Evolutionary conservation across 2,329 filamentous ascomycete species (phyloP), one percentile per base, ranked within the genome.

Genomic region (Diaporthe caulivora): DNA sequence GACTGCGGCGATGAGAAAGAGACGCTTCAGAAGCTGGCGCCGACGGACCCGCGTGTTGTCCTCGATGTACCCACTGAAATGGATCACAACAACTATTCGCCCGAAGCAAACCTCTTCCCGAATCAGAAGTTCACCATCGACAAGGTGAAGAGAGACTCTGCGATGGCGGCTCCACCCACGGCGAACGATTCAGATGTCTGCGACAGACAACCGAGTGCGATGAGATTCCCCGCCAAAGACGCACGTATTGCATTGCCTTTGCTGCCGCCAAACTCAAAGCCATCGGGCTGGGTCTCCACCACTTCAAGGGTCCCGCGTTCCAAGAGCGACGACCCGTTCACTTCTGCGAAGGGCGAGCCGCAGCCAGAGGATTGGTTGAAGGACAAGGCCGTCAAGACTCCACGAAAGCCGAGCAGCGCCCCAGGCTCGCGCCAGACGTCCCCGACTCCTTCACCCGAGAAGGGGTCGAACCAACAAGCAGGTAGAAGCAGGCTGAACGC

Each of bases 401-500:
- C 73, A 3, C 64, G 58, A 47, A 74, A 60, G 54, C 44, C 54
- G n/a, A 29, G 37, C 8, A 51, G 47, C 24, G 49, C 37, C 53
- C 40, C 55, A 53, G 37, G 31, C 21, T 65, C 47, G 26, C 40
- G 55, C 37, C 40, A 62, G 21, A 53, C 69, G 2, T 71, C 74
- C 3, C 72, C 74, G 2, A 72, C 55, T 13, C 67, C 72, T 2
- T 74, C 74, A 4, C 68, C 72, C 7, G 42, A 65, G 26, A 74
- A 68, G 49, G 44, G 49, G 44, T 1, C n/a, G 3, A 34, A 40
- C 17, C 51, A 6, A 70, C 70, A n/a, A 58, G 55, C 34, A 24
- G 18, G 31, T 37, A 73, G 29, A n/a, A 42, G 1, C 34, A 57
- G 24, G 21, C 47, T 77, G 26, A 78, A 78, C 60, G 77, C 77